Evolutionary conservation across 2,329 filamentous ascomycete species (phyloP).

Genomic region (Penicillium griseofulvum): DNA sequence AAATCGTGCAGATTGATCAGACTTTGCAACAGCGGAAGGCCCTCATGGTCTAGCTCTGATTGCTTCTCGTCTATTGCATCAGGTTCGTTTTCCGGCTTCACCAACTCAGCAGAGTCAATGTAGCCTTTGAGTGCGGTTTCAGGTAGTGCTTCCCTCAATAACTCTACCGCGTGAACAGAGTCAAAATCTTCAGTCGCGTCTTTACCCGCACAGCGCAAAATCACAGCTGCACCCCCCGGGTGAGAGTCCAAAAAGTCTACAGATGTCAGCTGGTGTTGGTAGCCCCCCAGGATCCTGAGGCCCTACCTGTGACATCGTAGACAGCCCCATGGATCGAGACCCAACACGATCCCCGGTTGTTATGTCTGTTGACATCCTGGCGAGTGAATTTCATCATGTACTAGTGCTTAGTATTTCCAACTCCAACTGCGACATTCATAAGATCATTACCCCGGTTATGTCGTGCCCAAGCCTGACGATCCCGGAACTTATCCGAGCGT

Average conservation of each 20-base stretch:
- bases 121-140: constrained; percentile 24
- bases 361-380: constrained; percentile 52
- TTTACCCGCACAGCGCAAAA: constrained; percentile 34
- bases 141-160: constrained; percentile 31
- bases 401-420: neutral
- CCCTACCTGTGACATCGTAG: constrained; percentile 48
- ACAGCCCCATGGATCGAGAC: constrained; percentile 52
- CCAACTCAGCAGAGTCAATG: constrained; percentile 19
- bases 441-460: neutral
- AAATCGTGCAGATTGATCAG: constrained; percentile 42
- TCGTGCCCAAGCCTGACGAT: neutral
- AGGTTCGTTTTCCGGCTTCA: neutral
- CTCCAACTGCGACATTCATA: neutral
- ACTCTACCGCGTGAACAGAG: constrained; percentile 32
- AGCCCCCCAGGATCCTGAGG: neutral
- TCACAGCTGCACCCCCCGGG: constrained; percentile 34
- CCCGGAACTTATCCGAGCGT: neutral
- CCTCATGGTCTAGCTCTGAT: neutral
- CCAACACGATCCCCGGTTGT: constrained; percentile 51
- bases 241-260: constrained; percentile 34
- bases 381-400: constrained; percentile 40
- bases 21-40: constrained; percentile 28
- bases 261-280: neutral
- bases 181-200: constrained; percentile 39
- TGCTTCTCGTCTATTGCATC: neutral